These are phyloP conservation scores for Hortiboletus flavorubellus DNA, from an alignment of 768 basidiomycete species.

Conservation along the genomic window DNA sequence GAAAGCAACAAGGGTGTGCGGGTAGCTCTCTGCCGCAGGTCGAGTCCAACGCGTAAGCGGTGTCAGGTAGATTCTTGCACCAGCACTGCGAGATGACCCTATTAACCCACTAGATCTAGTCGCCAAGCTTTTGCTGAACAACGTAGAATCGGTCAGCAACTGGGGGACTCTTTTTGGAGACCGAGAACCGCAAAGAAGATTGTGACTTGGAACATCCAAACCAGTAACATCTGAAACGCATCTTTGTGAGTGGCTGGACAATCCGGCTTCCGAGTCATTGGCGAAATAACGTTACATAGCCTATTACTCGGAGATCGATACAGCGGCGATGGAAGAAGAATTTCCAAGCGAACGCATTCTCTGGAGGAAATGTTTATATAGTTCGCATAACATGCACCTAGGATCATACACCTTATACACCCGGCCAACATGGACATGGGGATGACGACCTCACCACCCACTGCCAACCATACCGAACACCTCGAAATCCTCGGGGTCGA, in stretches of 20 bases:
- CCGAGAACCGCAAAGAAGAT: neutral
- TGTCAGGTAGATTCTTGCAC: too few relatives aligned
- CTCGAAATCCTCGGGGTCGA: slow-evolving; percentile 21
- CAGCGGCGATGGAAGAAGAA: neutral
- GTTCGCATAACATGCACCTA: neutral
- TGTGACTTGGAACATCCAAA: neutral
- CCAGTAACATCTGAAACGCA: neutral
- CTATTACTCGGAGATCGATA: neutral
- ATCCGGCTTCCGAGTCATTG: neutral
- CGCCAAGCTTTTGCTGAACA: neutral
- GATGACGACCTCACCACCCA: neutral
- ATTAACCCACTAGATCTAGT: too few relatives aligned
- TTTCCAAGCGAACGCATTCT: slow-evolving; percentile 16
- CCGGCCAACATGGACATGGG: slow-evolving; percentile 7
- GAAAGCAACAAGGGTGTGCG: too few relatives aligned
- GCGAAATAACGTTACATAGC: neutral
- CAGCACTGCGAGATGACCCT: too few relatives aligned
- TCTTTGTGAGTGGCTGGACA: neutral
- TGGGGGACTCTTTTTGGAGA: neutral
- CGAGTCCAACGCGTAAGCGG: too few relatives aligned
- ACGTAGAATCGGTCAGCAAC: neutral
- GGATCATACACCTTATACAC: neutral
- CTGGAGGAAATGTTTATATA: slow-evolving; percentile 12
- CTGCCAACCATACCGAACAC: slow-evolving; percentile 8
- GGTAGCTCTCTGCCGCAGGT: too few relatives aligned